Conservation (phyloP, 2,329 filamentous ascomycete genomes). For the Cadophora sp. region DNA sequence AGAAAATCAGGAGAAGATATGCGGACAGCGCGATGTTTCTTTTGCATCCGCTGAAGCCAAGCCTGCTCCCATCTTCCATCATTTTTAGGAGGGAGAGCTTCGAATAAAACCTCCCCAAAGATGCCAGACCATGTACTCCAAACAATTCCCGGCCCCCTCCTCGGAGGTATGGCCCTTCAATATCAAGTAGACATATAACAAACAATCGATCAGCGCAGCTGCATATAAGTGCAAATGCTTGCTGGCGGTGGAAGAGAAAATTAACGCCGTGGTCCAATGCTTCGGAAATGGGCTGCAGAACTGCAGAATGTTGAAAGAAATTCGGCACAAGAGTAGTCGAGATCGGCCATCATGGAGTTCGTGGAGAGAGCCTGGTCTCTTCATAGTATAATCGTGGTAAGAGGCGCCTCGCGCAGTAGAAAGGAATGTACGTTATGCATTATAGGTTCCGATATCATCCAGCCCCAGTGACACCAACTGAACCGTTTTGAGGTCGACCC, state of each 20-base stretch:
- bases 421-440: conserved; percentile 38
- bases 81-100: conserved; percentile 13
- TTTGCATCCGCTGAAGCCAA: conserved; percentile 7
- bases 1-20: conserved; percentile 3
- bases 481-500: conserved; percentile 45
- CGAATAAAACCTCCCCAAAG: conserved; percentile 26
- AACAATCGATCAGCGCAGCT: conserved; percentile 35
- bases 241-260: conserved; percentile 30
- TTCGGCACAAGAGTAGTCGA: conserved; percentile 27
- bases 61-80: background rate
- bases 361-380: conserved; percentile 28
- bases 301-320: conserved; percentile 32
- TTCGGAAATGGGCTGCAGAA: conserved; percentile 31
- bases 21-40: background rate
- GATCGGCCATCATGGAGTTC: conserved; percentile 33
- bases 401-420: conserved; percentile 33
- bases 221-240: conserved; percentile 33
- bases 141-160: conserved; percentile 35
- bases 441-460: conserved; percentile 34
- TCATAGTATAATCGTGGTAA: conserved; percentile 26
- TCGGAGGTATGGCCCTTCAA: conserved; percentile 29
- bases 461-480: conserved; percentile 45
- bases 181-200: conserved; percentile 38
- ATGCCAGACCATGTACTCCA: conserved; percentile 42
- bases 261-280: conserved; percentile 40